Percentiles rank a stretch among this genome's conserved stretches.
These are phyloP conservation scores for Boletellus ananas DNA, from an alignment of 768 basidiomycete species.

Conservation along the genomic window DNA sequence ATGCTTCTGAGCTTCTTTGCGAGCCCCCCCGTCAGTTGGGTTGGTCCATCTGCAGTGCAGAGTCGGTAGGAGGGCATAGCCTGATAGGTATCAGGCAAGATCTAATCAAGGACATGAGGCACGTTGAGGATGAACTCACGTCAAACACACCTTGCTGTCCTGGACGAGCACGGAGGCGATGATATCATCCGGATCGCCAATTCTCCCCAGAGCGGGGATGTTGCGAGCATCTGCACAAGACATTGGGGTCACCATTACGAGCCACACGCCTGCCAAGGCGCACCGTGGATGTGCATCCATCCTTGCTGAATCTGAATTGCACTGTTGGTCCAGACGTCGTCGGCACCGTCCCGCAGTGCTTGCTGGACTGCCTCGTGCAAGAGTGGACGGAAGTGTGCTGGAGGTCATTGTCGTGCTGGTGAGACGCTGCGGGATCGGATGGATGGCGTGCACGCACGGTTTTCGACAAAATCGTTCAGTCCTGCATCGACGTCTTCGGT, in stretches of 20 bases:
- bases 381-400: constrained; percentile 57
- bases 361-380: constrained; percentile 58
- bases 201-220: constrained; percentile 66
- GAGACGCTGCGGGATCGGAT: not conserved
- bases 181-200: constrained; percentile 84
- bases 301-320: constrained; percentile 65
- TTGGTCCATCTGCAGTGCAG: constrained; percentile 71
- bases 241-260: not conserved
- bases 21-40: constrained; percentile 66
- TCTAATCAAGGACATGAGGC: constrained; percentile 35
- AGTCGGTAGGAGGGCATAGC: constrained; percentile 82
- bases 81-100: constrained; percentile 68
- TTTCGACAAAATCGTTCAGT: constrained; percentile 68
- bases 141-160: constrained; percentile 52
- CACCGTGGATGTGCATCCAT: constrained; percentile 85
- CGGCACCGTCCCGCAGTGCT: constrained; percentile 52
- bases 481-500: constrained; percentile 43
- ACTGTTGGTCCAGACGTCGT: constrained; percentile 62
- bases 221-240: constrained; percentile 59
- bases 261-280: constrained; percentile 4
- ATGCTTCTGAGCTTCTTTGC: constrained; percentile 42
- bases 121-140: not conserved
- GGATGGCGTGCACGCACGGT: constrained; percentile 44
- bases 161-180: constrained; percentile 71
- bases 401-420: not conserved